A percentile compares a stretch with the other conserved stretches of the same genome.
Conservation (phyloP, 176 grass and related monocot genomes). For the Cenchrus purpureus region DNA sequence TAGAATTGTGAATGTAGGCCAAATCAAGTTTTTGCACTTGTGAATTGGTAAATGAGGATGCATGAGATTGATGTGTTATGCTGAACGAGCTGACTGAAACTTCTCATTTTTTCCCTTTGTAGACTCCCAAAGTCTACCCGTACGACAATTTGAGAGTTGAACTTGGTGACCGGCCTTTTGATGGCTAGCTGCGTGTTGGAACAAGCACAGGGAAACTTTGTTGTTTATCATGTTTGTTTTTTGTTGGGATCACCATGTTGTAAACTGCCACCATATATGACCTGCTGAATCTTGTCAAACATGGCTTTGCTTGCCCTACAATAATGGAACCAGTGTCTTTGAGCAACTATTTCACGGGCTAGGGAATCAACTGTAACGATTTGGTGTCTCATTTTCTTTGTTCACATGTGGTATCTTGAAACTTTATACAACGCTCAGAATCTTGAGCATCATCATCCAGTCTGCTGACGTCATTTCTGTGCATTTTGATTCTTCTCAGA, state of each 20-base stretch:
- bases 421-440: neutral
- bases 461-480: neutral
- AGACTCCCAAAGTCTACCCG: slow-evolving; percentile 99
- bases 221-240: slow-evolving; percentile 27
- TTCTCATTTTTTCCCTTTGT: slow-evolving; percentile 19
- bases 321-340: slow-evolving; percentile 35
- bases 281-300: neutral
- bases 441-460: neutral
- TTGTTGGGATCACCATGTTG: slow-evolving; percentile 25
- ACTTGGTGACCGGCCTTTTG: slow-evolving; percentile 67
- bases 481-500: no score
- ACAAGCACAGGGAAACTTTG: neutral
- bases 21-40: neutral
- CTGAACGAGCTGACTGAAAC: slow-evolving; percentile 7
- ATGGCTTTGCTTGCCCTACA: slow-evolving; percentile 1
- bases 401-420: neutral
- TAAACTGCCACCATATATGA: slow-evolving; percentile 10
- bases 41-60: neutral
- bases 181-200: no score
- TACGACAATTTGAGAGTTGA: slow-evolving; percentile 84
- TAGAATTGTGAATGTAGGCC: neutral
- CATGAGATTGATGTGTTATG: neutral
- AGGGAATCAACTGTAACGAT: neutral
- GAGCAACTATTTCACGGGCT: slow-evolving; percentile 1
- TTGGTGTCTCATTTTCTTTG: neutral